Percentiles rank a stretch among this genome's conserved stretches.
phyloP scores from a whole-genome alignment of 192 early-diverging fungal species.

The Umbelopsis ramanniana region DNA sequence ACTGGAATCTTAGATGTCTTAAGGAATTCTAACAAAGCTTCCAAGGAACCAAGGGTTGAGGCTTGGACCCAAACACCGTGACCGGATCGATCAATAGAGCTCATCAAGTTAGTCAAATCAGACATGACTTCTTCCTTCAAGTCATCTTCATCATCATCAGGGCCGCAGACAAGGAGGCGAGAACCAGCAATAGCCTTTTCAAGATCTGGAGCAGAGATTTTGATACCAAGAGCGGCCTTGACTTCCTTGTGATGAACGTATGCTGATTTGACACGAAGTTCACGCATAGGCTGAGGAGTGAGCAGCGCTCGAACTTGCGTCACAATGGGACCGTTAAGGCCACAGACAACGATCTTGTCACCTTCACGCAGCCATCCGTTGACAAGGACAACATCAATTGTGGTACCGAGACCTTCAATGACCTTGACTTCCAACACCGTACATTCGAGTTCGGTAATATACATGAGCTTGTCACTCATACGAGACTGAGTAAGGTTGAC shows the following conservation, averaged over 20 bases:
- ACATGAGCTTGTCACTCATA: constrained; percentile 97
- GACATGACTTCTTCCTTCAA: constrained; percentile 94
- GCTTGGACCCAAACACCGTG: constrained; percentile 98
- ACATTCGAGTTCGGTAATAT: constrained; percentile 93
- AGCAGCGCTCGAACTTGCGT: constrained; percentile 92
- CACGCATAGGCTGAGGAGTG: constrained; percentile 99
- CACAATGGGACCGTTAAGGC: constrained; percentile 91
- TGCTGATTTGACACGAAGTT: constrained; percentile 94
- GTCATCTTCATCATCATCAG: constrained; percentile 96
- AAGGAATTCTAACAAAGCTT: constrained; percentile 95
- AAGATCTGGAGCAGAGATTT: constrained; percentile 91
- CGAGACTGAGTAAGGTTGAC: constrained; percentile 91
- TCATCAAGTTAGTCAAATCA: constrained; percentile 79
- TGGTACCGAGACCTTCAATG: constrained; percentile 97
- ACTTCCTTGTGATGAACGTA: constrained; percentile 97
- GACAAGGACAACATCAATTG: constrained; percentile 95
- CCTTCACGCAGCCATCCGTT: constrained; percentile 96
- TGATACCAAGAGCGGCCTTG: constrained; percentile 96
- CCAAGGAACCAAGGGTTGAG: constrained; percentile 95
- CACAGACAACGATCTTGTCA: constrained; percentile 94
- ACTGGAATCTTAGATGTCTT: constrained; percentile 92
- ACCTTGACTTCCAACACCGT: constrained; percentile 99
- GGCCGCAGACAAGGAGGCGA: constrained; percentile 87
- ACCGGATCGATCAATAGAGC: constrained; percentile 81
- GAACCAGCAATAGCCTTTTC: constrained; percentile 98